These are phyloP conservation scores for Aspergillus ibericus DNA, from an alignment of 2,329 filamentous ascomycete genomes.

Conservation along the genomic window DNA sequence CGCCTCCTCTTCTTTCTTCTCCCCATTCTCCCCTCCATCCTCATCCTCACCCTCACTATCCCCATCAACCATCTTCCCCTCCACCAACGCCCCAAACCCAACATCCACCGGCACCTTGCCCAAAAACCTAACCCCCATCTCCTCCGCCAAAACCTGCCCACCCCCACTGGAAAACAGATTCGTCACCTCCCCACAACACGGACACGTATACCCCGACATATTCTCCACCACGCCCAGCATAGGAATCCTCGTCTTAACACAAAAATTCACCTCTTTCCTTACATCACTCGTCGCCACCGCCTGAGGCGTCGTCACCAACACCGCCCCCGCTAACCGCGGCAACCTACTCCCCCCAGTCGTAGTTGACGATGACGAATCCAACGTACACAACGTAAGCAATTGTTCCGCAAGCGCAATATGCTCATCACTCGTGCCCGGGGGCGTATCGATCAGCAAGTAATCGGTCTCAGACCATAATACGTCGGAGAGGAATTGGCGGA, in stretches of 20 bases:
- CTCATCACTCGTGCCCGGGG: conserved; percentile 93
- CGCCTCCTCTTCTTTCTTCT: conserved; percentile 10
- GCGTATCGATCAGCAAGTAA: conserved; percentile 91
- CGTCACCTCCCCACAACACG: conserved; percentile 75
- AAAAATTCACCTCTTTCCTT: conserved; percentile 92
- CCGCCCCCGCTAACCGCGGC: conserved; percentile 77
- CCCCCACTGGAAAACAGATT: conserved; percentile 92
- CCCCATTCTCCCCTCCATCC: conserved; percentile 14
- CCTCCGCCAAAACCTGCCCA: conserved; percentile 81
- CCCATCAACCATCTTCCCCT: conserved; percentile 50
- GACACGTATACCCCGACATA: conserved; percentile 65
- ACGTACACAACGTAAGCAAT: conserved; percentile 55
- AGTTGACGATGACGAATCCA: conserved; percentile 21
- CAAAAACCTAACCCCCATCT: conserved; percentile 80
- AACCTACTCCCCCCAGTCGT: conserved; percentile 20
- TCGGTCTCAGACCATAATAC: conserved; percentile 86
- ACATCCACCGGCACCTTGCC: conserved; percentile 90
- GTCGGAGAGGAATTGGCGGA: conserved; percentile 90
- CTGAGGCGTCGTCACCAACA: conserved; percentile 94
- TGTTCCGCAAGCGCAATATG: conserved; percentile 94
- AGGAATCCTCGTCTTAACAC: conserved; percentile 74
- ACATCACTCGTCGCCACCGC: conserved; percentile 92
- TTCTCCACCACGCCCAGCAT: conserved; percentile 93
- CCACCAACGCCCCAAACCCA: conserved; percentile 83
- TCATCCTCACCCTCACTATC: conserved; percentile 27